Base-by-base conservation (phyloP, 1,284 basidiomycete genomes). In the Erythrobasidium hasegawianum region DNA sequence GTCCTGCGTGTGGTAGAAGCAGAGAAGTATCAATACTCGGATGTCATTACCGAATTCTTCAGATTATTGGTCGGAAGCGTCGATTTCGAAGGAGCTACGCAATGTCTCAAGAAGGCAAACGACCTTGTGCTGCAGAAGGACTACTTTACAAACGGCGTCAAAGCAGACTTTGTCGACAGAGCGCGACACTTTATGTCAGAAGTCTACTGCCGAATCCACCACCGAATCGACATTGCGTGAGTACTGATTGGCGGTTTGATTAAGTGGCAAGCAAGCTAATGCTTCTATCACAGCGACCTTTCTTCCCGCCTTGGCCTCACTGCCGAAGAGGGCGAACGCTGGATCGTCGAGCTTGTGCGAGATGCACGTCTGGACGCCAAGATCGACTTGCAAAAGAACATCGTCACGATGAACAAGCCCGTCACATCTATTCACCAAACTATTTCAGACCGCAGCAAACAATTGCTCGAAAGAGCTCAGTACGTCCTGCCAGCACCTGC, bases 261-360 rank as follows among this genome's bases (percentile, higher is more conserved):
- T 14, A 26, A n/a, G n/a, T n/a, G n/a, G n/a, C n/a, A 27, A 45
- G 14, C 33, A 33, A 11, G 33, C 33, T 33, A 11, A 33, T 33
- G 33, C 11, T 33, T 14, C 40, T 20, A 22, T 24, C 9, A 56
- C 8, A 91, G 89, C 69, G 92, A 97, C 76, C 84, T 98, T 33
- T 95, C 93, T 16, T 87, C 90, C 75, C 86, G 94, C 13, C 83
- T 98, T 40, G 97, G 97, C 78, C 83, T 97, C 62, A 87, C 88
- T 24, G 85, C 83, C 61, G 92, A 93, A 73, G 95, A 97, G 75
- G 96, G 95, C 65, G 95, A 97, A 77, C 96, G 96, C 78, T 98
- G 95, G 95, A 95, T 98, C 71, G 95, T 97, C 74, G 97, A 96
- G 81, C 86, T 97, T 67, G 95, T 97, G 74, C 86, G 93, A 57